phyloP scores from a whole-genome alignment of 2,329 filamentous ascomycete species.

The Cytospora schulzeri region DNA sequence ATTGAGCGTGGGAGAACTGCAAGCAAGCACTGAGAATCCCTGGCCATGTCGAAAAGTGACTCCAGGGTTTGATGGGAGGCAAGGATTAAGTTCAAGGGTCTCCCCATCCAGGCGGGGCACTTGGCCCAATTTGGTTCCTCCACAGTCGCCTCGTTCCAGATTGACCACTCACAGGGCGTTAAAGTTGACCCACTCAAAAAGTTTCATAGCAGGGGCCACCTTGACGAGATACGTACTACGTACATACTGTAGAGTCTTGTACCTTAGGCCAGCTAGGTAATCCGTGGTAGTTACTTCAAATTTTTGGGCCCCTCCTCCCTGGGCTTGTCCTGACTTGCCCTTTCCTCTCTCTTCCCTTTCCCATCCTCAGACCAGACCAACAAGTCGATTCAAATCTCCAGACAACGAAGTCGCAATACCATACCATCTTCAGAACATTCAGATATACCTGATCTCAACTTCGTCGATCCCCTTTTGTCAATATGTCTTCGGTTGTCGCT shows the following conservation, averaged over 20 bases:
- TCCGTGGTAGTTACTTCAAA: slow-evolving; percentile 29
- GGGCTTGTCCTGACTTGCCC: slow-evolving; percentile 31
- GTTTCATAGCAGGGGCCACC: slow-evolving; percentile 19
- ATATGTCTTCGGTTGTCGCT: slow-evolving; percentile 77
- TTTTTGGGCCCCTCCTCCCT: slow-evolving; percentile 30
- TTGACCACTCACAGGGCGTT: slow-evolving; percentile 20
- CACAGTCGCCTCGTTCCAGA: background rate
- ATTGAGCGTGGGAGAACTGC: too few species aligned
- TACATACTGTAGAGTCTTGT: background rate
- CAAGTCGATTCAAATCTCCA: slow-evolving; percentile 38
- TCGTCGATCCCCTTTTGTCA: slow-evolving; percentile 64
- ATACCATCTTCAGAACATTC: slow-evolving; percentile 38
- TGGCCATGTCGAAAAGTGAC: too few species aligned
- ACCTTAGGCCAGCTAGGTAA: too few species aligned
- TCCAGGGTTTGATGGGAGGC: background rate
- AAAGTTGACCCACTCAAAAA: slow-evolving; percentile 17
- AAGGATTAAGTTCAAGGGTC: background rate
- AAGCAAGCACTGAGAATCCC: too few species aligned
- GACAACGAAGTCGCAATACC: slow-evolving; percentile 69
- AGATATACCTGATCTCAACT: slow-evolving; percentile 52
- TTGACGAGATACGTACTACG: slow-evolving; percentile 6
- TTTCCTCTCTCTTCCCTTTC: slow-evolving; percentile 36
- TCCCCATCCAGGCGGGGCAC: background rate
- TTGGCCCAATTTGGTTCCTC: background rate
- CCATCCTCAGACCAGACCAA: slow-evolving; percentile 39